Evolutionary conservation across 2,329 filamentous ascomycete species (phyloP), one percentile per base, ranked within the genome.

Genomic region (Magnaporthales sp.): DNA sequence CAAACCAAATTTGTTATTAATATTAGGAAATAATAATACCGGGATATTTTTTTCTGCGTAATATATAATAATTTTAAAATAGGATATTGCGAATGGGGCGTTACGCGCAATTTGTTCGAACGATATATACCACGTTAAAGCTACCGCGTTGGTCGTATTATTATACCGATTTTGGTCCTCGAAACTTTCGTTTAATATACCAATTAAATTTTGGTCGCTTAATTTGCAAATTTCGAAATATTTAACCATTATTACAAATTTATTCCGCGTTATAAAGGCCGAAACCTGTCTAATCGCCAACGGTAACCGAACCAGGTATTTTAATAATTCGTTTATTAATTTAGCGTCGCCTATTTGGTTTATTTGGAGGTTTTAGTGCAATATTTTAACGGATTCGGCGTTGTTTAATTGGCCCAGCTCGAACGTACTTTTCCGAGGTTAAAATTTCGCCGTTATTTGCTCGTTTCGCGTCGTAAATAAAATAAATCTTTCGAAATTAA

Each of bases 31-130:
- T 8, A 77, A 63, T 19, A 68, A 67, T n/a, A 11, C 29, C 1
- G 75, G 75, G 26, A 77, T 76, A 24, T 74, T 69, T 32, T 73
- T 74, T 32, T 73, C 70, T 4, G 69, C 70, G 0, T 76, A 74
- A 76, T 26, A 67, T 69, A 0, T 77, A 69, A 61, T 73, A 77
- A 5, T 72, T 10, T 15, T 69, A 71, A 1, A 76, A 75, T 1
- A 74, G 70, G 4, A 67, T 67, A 7, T 71, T 46, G 32, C 32
- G 32, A 38, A 15, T 3, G 32, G 32, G 32, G 32, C 32, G 24
- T 75, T 56, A 24, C 67, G 38, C 4, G 15, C 54, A n/a, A 71
- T 68, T 24, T 69, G 63, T 6, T 27, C 13, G 31, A 71, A 71
- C 1, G 70, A 71, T 31, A 71, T 64, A 29, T 68, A 65, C 70